Conservation (phyloP, 257 asterid genomes). For the Solanum pinnatisectum region DNA sequence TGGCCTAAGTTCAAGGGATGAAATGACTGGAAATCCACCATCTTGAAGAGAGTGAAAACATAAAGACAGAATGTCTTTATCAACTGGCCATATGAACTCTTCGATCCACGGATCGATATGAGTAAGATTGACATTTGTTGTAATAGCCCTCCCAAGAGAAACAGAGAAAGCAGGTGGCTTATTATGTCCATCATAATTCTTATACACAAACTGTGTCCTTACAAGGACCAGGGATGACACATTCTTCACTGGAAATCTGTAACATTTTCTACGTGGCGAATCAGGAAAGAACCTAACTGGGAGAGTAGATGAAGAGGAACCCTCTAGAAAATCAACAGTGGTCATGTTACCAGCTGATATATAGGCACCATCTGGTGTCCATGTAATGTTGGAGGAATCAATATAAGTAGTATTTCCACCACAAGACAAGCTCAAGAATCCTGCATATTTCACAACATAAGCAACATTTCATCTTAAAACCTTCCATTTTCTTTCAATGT, state of each 20-base stretch:
- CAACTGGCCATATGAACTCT: slow-evolving; percentile 57
- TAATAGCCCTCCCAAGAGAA: slow-evolving; percentile 71
- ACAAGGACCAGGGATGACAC: slow-evolving; percentile 49
- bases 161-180: slow-evolving; percentile 77
- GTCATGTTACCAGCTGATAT: slow-evolving; percentile 36
- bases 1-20: slow-evolving; percentile 72
- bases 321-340: slow-evolving; percentile 35
- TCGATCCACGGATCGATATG: slow-evolving; percentile 69
- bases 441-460: slow-evolving; percentile 26
- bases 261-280: slow-evolving; percentile 53
- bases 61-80: slow-evolving; percentile 42
- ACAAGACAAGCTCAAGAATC: slow-evolving; percentile 78
- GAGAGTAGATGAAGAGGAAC: slow-evolving; percentile 28
- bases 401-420: slow-evolving; percentile 53
- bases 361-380: slow-evolving; percentile 65
- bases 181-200: slow-evolving; percentile 70
- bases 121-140: slow-evolving; percentile 64
- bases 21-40: slow-evolving; percentile 74
- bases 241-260: slow-evolving; percentile 47
- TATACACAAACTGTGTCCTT: slow-evolving; percentile 63
- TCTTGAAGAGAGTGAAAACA: slow-evolving; percentile 61
- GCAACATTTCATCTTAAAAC: background rate
- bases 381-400: slow-evolving; percentile 65
- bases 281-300: slow-evolving; percentile 66
- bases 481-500: background rate